phyloP scores from a whole-genome alignment of 2,329 filamentous ascomycete species.

The Sarocladium brachiariae region DNA sequence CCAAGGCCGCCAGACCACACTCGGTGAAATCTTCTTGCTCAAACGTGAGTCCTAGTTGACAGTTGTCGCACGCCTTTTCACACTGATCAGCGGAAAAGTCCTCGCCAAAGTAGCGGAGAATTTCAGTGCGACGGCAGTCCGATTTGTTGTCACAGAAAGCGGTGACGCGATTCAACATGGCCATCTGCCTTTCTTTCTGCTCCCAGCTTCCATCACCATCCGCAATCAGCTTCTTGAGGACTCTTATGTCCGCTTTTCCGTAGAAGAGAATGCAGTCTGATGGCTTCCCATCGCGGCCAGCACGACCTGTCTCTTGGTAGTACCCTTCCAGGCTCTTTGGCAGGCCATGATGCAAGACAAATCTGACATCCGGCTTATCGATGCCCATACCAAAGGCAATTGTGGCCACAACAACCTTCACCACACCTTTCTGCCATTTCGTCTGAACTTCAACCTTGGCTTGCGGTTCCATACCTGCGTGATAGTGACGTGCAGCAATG shows the following conservation, averaged over 20 bases:
- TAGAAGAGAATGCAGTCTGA: constrained; percentile 92
- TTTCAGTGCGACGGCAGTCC: constrained; percentile 81
- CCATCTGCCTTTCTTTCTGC: constrained; percentile 76
- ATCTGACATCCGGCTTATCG: constrained; percentile 93
- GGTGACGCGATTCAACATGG: constrained; percentile 79
- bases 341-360: constrained; percentile 87
- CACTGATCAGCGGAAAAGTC: constrained; percentile 68
- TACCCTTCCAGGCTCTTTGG: constrained; percentile 97
- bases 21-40: constrained; percentile 70
- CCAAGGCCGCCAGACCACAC: constrained; percentile 64
- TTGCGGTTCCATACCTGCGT: constrained; percentile 65
- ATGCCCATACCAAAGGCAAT: constrained; percentile 99
- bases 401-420: constrained; percentile 91
- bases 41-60: constrained; percentile 64
- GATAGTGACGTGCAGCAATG: constrained; percentile 77
- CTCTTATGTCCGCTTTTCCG: constrained; percentile 66
- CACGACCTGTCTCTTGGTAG: constrained; percentile 95
- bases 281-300: constrained; percentile 79
- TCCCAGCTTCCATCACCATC: constrained; percentile 68
- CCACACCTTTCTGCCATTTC: constrained; percentile 71
- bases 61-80: constrained; percentile 79
- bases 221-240: constrained; percentile 73
- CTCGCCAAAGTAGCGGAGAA: constrained; percentile 93
- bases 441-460: constrained; percentile 68
- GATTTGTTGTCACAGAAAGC: constrained; percentile 84